Conservation (phyloP, 495 filamentous ascomycete species). For the Amniculicola lignicola region DNA sequence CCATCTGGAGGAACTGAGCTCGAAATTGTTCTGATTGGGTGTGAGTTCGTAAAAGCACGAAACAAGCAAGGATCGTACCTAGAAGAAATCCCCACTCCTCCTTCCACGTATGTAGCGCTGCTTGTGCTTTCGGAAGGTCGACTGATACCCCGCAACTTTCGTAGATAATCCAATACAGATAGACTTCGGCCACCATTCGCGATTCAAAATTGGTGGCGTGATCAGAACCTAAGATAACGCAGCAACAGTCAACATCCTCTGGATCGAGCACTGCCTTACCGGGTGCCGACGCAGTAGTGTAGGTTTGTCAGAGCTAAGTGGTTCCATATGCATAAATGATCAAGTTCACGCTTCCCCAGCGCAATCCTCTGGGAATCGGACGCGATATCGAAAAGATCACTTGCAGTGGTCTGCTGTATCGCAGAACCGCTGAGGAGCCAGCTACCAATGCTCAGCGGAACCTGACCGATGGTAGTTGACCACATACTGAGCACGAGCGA, state of each 20-base stretch:
- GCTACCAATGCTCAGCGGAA: conserved; percentile 49
- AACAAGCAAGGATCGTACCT: conserved; percentile 30
- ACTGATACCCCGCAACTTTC: conserved; percentile 33
- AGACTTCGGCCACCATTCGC: conserved; percentile 49
- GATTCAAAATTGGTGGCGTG: conserved; percentile 47
- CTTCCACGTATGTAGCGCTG: conserved; percentile 43
- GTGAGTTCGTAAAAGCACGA: background rate
- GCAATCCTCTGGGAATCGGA: background rate
- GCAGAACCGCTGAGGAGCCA: conserved; percentile 50
- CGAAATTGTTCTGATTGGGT: conserved; percentile 44
- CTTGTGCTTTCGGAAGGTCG: conserved; percentile 41
- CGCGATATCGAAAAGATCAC: conserved; percentile 40
- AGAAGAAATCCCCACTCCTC: conserved; percentile 46
- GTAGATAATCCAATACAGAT: conserved; percentile 50
- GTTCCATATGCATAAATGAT: conserved; percentile 47
- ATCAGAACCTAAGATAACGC: conserved; percentile 42
- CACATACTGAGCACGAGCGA: conserved; percentile 47
- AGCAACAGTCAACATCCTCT: conserved; percentile 44
- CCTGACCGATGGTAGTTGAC: conserved; percentile 50
- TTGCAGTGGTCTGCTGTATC: conserved; percentile 45
- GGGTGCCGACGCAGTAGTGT: conserved; percentile 50
- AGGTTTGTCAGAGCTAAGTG: conserved; percentile 49
- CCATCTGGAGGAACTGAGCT: conserved; percentile 51
- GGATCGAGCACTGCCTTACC: conserved; percentile 43
- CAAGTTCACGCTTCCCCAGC: conserved; percentile 29